Evolutionary conservation across 305 asterid species (phyloP), one percentile per base, ranked within the genome.

Genomic region (Plantago coronopus): DNA sequence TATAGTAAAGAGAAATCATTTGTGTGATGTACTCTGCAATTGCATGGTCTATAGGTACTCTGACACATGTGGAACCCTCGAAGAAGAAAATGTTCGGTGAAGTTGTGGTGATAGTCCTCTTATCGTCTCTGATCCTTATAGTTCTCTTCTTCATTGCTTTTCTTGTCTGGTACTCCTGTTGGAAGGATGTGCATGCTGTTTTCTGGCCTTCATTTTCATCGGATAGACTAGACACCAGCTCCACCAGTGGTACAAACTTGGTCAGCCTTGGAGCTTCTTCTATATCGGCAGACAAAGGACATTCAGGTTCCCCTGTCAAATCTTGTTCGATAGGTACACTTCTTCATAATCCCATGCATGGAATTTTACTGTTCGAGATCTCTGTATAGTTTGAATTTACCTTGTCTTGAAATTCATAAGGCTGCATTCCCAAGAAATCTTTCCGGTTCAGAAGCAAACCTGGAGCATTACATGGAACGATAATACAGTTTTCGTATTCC

Each of bases 401-500:
- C 18, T 66, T 27, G 12, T 58, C 53, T 68, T 76, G 66, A 27
- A 27, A 27, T 3, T 66, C 48, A 34, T 67, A 74, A 93, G 99
- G 99, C 58, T 89, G 97, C 81, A 67, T 87, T 65, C 91, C 89
- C 17, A 84, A 62, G 75, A 69, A 73, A 48, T 66, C 81, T 16
- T 66, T 69, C 65, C 59, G 73, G 48, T 76, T 78, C 68, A 69
- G 78, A 78, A 77, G 77, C 67, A 82, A 74, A 67, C 63, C 67
- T 5, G 83, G 82, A 60, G 70, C 87, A 54, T 55, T 83, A 55
- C 87, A 77, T 0, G 96, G 94, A 79, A 70, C 74, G 1, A 76
- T 85, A 43, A 67, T 76, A 51, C 81, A 78, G 14, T 93, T 89
- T 73, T 78, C 93, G 12, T 93, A 85, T 61, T 77, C 81, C n/a